Base-by-base conservation (phyloP, 2,329 filamentous ascomycete species). In the Corynespora cassiicola region DNA sequence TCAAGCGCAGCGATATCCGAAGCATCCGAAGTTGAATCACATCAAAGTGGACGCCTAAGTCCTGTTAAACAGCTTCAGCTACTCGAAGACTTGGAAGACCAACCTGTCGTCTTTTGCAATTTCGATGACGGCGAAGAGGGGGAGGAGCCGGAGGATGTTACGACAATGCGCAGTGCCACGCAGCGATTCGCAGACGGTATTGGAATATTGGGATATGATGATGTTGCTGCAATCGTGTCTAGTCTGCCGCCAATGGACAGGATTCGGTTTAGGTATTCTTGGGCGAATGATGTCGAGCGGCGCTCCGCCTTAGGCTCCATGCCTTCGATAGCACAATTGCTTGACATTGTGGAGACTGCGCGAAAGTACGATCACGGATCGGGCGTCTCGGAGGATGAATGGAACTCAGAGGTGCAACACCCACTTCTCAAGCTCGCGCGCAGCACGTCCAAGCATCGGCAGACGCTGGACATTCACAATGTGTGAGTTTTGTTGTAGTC, bases 321-420 rank as follows among this genome's bases (percentile, higher is more conserved):
- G 42, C 45, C 54, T 41, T 24, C 39, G n/a, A 43, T 34, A 22
- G 18, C 31, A 20, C 17, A 45, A 4, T 26, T 51, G 32, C 17
- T 39, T 16, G 42, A 34, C 11, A 57, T 57, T 39, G 47, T 54
- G 28, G 18, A 42, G 21, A 35, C 28, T 23, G 50, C 42, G 43
- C 31, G 36, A 22, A 42, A 36, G 25, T 36, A 46, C 31, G 52
- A 58, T 26, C 37, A 25, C 36, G 42, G 45, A 10, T 31, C 41
- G 34, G 52, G 54, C 14, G 42, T 32, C 11, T 49, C 42, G 23
- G 50, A 59, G 38, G 47, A 56, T 26, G 47, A 56, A 7, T 59
- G 50, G 47, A 56, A 59, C 28, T 32, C 53, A 17, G 37, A 54
- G 31, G 50, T 54, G 31, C 42, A 56, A 37, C 36, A 49, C 25